A percentile compares a stretch with the other conserved stretches of the same genome.
phyloP scores from a whole-genome alignment of 2,329 filamentous ascomycete species.

The Penicillium hesseltinei region DNA sequence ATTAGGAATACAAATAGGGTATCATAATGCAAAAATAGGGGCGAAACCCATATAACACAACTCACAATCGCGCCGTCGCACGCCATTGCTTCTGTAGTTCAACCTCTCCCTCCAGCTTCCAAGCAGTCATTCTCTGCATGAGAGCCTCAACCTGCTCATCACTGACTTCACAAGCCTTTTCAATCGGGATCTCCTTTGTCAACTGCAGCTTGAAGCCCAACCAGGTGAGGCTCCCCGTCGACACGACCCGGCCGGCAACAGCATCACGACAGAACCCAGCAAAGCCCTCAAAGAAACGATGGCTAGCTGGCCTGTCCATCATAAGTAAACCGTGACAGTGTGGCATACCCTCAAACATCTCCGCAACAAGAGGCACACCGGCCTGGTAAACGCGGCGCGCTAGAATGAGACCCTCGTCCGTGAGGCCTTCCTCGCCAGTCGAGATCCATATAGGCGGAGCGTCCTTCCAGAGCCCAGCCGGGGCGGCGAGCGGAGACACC shows the following conservation, averaged over 20 bases:
- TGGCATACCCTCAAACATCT: slow-evolving; percentile 48
- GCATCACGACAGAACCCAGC: slow-evolving; percentile 51
- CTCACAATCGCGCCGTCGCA: slow-evolving; percentile 34
- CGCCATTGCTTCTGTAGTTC: slow-evolving; percentile 32
- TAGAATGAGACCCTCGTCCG: slow-evolving; percentile 42
- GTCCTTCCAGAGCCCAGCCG: slow-evolving; percentile 40
- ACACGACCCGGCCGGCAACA: slow-evolving; percentile 27
- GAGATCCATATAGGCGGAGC: slow-evolving; percentile 44
- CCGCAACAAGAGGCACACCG: slow-evolving; percentile 38
- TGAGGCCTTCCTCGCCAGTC: slow-evolving; percentile 42
- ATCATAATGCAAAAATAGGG: background rate
- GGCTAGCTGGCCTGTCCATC: slow-evolving; percentile 45
- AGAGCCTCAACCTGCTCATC: slow-evolving; percentile 38
- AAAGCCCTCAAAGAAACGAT: slow-evolving; percentile 57
- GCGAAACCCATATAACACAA: background rate
- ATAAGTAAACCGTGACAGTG: slow-evolving; percentile 59
- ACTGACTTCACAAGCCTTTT: slow-evolving; percentile 31
- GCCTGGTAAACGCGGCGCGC: slow-evolving; percentile 41
- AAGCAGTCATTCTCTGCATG: slow-evolving; percentile 30
- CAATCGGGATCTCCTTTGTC: slow-evolving; percentile 33
- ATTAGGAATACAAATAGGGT: background rate
- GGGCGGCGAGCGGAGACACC: slow-evolving; percentile 39
- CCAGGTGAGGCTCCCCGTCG: slow-evolving; percentile 33
- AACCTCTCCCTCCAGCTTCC: slow-evolving; percentile 37
- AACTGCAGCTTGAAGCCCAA: slow-evolving; percentile 30